These are phyloP conservation scores for Wickerhamiella spandovensis DNA, from an alignment of 805 yeast genomes.

Conservation along the genomic window DNA sequence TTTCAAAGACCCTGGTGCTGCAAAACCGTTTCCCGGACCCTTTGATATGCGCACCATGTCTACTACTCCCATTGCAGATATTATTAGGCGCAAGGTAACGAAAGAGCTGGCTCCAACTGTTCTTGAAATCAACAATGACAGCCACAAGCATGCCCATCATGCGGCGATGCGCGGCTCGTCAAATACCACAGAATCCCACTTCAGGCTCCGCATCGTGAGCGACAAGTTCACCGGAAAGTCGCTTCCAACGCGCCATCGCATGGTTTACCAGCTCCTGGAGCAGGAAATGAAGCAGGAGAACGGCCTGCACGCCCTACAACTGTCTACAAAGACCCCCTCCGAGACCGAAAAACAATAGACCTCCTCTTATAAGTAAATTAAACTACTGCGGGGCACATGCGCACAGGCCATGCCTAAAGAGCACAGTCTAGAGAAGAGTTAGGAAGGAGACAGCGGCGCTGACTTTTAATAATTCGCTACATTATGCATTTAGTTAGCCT, in stretches of 20 bases:
- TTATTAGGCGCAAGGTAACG: slow-evolving; percentile 34
- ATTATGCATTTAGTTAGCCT: slow-evolving; percentile 38
- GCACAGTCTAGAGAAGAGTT: neutral
- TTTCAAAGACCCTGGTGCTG: too few species aligned
- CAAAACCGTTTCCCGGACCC: neutral
- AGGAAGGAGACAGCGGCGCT: neutral
- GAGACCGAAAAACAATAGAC: slow-evolving; percentile 31
- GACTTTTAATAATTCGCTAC: neutral
- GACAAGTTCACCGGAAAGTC: slow-evolving; percentile 50
- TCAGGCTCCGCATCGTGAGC: slow-evolving; percentile 59
- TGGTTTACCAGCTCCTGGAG: slow-evolving; percentile 52
- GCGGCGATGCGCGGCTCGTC: slow-evolving; percentile 62
- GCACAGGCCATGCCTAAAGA: neutral
- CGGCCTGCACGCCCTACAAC: slow-evolving; percentile 80
- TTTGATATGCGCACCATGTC: neutral
- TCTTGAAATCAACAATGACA: slow-evolving; percentile 57
- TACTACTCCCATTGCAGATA: slow-evolving; percentile 34
- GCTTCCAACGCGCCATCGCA: slow-evolving; percentile 65
- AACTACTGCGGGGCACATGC: too few species aligned
- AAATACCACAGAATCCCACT: slow-evolving; percentile 70
- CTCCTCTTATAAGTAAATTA: neutral
- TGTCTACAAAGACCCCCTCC: slow-evolving; percentile 62
- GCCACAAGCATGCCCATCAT: slow-evolving; percentile 80
- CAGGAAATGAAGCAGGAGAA: slow-evolving; percentile 51
- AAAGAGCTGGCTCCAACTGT: slow-evolving; percentile 31